Percentiles rank a stretch among this genome's conserved stretches.
Evolutionary conservation across 2,329 filamentous ascomycete species (phyloP).

Genomic region (Aaosphaeria pasadenensis): DNA sequence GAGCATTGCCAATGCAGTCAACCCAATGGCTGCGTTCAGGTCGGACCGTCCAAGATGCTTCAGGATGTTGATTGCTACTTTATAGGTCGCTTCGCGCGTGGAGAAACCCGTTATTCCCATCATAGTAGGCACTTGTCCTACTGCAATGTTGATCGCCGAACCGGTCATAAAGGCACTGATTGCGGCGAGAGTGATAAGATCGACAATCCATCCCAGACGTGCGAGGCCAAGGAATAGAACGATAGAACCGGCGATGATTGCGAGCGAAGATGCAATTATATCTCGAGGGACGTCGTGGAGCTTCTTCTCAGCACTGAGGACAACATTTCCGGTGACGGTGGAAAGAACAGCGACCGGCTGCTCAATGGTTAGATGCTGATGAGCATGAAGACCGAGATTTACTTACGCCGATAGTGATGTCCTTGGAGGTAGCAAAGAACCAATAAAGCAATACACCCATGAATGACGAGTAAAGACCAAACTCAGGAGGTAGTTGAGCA

Average conservation of each 20-base stretch:
- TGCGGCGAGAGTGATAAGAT: slow-evolving; percentile 86
- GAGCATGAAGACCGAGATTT: neutral
- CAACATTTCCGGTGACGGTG: slow-evolving; percentile 79
- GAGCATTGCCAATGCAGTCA: slow-evolving; percentile 74
- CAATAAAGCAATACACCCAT: slow-evolving; percentile 95
- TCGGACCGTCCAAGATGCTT: slow-evolving; percentile 62
- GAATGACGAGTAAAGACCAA: slow-evolving; percentile 91
- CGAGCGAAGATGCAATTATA: slow-evolving; percentile 59
- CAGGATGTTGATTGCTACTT: slow-evolving; percentile 80
- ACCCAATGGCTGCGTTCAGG: slow-evolving; percentile 79
- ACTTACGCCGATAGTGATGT: slow-evolving; percentile 91
- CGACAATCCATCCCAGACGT: slow-evolving; percentile 85
- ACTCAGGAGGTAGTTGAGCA: slow-evolving; percentile 74
- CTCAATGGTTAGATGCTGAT: slow-evolving; percentile 1
- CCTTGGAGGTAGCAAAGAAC: slow-evolving; percentile 98
- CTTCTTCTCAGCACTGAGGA: slow-evolving; percentile 58
- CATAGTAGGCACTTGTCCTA: slow-evolving; percentile 77
- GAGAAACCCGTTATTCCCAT: slow-evolving; percentile 76
- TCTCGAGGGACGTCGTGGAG: slow-evolving; percentile 35
- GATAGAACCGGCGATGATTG: slow-evolving; percentile 75
- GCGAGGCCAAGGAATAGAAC: slow-evolving; percentile 77
- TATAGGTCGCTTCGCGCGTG: slow-evolving; percentile 75
- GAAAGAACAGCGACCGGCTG: slow-evolving; percentile 94
- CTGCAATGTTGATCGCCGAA: slow-evolving; percentile 83
- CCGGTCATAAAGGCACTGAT: slow-evolving; percentile 98